Evolutionary conservation across 2,329 filamentous ascomycete species (phyloP).

Genomic region (Diaporthe nobilis): DNA sequence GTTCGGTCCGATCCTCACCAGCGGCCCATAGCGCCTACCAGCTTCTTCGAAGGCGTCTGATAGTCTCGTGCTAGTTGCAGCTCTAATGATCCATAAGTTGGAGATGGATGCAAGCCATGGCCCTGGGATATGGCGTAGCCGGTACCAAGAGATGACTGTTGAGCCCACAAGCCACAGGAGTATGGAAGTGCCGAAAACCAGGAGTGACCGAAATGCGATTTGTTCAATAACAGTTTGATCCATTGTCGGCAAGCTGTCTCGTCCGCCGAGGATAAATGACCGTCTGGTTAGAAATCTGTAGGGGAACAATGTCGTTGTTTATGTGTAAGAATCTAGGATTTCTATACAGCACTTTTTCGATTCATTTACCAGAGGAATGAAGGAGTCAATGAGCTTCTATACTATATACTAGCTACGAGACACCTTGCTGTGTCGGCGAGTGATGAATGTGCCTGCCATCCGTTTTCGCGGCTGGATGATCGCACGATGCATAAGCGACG

Average conservation of each 20-base stretch:
- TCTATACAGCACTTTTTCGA: not conserved
- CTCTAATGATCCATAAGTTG: constrained; percentile 50
- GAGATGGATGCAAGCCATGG: constrained; percentile 51
- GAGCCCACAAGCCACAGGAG: constrained; percentile 41
- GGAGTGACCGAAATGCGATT: not conserved
- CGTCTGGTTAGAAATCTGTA: not conserved
- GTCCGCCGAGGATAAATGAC: not conserved
- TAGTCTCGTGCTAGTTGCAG: constrained; percentile 45
- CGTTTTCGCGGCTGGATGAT: not conserved
- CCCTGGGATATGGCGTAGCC: constrained; percentile 47
- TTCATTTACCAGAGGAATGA: not conserved
- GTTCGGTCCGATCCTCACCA: constrained; percentile 54
- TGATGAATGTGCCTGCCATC: not conserved
- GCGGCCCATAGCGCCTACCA: constrained; percentile 46
- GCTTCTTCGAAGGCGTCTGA: constrained; percentile 44
- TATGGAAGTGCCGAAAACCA: not conserved
- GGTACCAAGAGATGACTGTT: constrained; percentile 39
- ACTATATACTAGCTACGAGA: not conserved
- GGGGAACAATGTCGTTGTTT: not conserved
- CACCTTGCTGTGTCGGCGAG: not conserved
- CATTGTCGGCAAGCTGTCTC: not conserved
- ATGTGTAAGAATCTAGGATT: not conserved
- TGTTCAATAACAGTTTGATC: not conserved
- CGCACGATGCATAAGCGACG: not conserved
- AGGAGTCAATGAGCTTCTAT: no score